phyloP scores from a whole-genome alignment of 495 filamentous ascomycete species.

The Recurvomyces mirabilis region DNA sequence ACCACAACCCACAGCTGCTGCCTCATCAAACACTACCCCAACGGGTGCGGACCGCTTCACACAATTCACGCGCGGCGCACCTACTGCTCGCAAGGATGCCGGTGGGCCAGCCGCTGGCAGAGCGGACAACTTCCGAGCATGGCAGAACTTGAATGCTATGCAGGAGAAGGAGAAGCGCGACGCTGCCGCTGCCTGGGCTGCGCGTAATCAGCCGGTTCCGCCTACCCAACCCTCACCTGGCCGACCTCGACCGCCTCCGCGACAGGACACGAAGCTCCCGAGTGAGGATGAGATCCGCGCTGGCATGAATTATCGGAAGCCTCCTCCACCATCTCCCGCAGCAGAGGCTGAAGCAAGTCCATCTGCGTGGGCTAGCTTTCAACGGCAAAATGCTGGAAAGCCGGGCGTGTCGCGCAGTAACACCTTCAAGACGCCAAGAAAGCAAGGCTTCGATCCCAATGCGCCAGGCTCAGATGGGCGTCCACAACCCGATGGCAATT shows the following conservation, averaged over 20 bases:
- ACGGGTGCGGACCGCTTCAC: constrained; percentile 29
- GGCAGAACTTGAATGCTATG: constrained; percentile 53
- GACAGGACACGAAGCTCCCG: constrained; percentile 13
- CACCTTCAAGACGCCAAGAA: constrained; percentile 36
- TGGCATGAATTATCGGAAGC: constrained; percentile 15
- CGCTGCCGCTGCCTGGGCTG: too few relatives aligned
- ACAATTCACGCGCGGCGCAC: constrained; percentile 26
- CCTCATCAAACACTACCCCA: constrained; percentile 14
- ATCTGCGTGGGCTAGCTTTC: constrained; percentile 12
- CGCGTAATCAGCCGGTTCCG: constrained; percentile 1
- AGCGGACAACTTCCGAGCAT: constrained; percentile 52
- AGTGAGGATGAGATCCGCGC: constrained; percentile 19
- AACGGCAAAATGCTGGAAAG: constrained; percentile 11
- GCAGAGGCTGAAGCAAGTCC: constrained; percentile 1
- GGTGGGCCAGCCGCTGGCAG: constrained; percentile 38
- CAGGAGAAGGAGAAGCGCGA: constrained; percentile 21
- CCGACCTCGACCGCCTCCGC: constrained; percentile 13
- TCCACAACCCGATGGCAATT: constrained; percentile 7
- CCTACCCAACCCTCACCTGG: constrained; percentile 2
- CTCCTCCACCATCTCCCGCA: background rate
- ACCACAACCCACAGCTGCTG: constrained; percentile 23
- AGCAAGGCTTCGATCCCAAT: constrained; percentile 31
- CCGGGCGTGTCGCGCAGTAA: constrained; percentile 33
- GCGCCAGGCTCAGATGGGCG: constrained; percentile 25
- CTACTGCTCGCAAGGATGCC: constrained; percentile 36